phyloP scores from a whole-genome alignment of 2,329 filamentous ascomycete species.

The Zasmidium cellare region DNA sequence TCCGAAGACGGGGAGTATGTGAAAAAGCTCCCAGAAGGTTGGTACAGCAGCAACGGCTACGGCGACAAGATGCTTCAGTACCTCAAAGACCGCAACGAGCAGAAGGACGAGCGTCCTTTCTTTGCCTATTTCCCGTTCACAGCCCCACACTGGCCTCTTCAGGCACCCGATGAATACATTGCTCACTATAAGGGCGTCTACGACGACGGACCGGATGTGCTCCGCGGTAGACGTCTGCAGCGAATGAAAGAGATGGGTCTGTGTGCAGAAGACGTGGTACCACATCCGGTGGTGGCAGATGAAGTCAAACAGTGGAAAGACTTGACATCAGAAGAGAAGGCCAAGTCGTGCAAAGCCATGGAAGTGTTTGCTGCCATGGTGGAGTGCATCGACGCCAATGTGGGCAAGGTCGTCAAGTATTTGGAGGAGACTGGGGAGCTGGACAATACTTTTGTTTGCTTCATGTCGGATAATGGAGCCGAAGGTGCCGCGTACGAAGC shows the following conservation, averaged over 20 bases:
- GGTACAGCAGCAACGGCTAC: conserved; percentile 43
- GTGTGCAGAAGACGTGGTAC: conserved; percentile 51
- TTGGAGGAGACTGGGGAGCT: conserved; percentile 57
- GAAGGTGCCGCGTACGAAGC: conserved; percentile 61
- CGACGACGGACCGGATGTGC: conserved; percentile 59
- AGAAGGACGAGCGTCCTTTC: conserved; percentile 50
- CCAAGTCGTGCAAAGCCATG: conserved; percentile 56
- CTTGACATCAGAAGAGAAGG: conserved; percentile 47
- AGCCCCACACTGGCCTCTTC: conserved; percentile 64
- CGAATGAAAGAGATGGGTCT: conserved; percentile 60
- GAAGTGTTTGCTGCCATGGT: conserved; percentile 66
- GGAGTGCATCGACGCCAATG: conserved; percentile 60
- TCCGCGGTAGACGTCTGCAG: conserved; percentile 55
- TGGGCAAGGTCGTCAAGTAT: conserved; percentile 60
- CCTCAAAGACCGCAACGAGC: conserved; percentile 36
- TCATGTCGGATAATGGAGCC: conserved; percentile 65
- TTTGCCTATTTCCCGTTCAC: conserved; percentile 64
- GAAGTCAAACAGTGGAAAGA: conserved; percentile 52
- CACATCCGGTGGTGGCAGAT: conserved; percentile 53
- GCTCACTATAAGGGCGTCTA: conserved; percentile 61
- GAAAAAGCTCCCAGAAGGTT: conserved; percentile 38
- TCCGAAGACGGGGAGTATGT: conserved; percentile 42
- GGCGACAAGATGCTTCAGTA: conserved; percentile 42
- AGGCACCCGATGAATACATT: conserved; percentile 57
- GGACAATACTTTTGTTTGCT: conserved; percentile 65